phyloP scores from a whole-genome alignment of 2,329 filamentous ascomycete genomes.

The Ampelomyces quisqualis region DNA sequence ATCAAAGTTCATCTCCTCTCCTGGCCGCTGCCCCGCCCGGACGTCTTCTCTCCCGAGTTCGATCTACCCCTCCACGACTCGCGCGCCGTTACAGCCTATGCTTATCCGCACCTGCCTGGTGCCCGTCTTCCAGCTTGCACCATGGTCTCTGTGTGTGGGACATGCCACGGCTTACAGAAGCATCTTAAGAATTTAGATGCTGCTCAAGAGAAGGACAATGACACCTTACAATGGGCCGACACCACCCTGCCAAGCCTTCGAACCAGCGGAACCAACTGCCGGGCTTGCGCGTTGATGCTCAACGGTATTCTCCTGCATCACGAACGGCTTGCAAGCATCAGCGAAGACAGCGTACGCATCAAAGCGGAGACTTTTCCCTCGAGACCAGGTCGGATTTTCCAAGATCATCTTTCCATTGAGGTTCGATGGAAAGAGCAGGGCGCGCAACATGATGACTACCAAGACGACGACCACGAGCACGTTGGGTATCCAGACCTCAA shows the following conservation, averaged over 20 bases:
- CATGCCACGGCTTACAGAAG: slow-evolving; percentile 40
- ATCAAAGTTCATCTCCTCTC: too few relatives aligned
- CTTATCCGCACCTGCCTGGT: slow-evolving; percentile 1
- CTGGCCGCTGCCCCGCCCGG: slow-evolving; percentile 18
- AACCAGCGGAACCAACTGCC: slow-evolving; percentile 32
- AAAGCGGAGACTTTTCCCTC: slow-evolving; percentile 32
- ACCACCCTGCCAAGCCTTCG: slow-evolving; percentile 34
- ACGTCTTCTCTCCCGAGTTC: slow-evolving; percentile 1
- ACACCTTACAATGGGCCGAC: slow-evolving; percentile 27
- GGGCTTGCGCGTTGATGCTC: slow-evolving; percentile 37
- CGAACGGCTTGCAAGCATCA: slow-evolving; percentile 27
- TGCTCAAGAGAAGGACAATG: slow-evolving; percentile 15
- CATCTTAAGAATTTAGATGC: slow-evolving; percentile 23
- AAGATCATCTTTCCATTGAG: slow-evolving; percentile 40
- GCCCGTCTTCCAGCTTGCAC: slow-evolving; percentile 5
- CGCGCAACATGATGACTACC: slow-evolving; percentile 17
- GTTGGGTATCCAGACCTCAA: slow-evolving; percentile 38
- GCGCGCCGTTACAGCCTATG: slow-evolving; percentile 6
- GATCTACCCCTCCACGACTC: slow-evolving; percentile 13
- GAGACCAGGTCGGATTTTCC: slow-evolving; percentile 13
- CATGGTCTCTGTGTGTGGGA: slow-evolving; percentile 37
- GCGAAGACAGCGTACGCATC: slow-evolving; percentile 28
- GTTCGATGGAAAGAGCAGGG: slow-evolving; percentile 31
- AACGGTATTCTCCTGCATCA: slow-evolving; percentile 39
- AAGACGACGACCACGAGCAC: slow-evolving; percentile 23